A percentile compares a stretch with the other conserved stretches of the same genome.
These are phyloP conservation scores for Russula dissimulans DNA, from an alignment of 768 basidiomycete genomes.

Conservation along the genomic window DNA sequence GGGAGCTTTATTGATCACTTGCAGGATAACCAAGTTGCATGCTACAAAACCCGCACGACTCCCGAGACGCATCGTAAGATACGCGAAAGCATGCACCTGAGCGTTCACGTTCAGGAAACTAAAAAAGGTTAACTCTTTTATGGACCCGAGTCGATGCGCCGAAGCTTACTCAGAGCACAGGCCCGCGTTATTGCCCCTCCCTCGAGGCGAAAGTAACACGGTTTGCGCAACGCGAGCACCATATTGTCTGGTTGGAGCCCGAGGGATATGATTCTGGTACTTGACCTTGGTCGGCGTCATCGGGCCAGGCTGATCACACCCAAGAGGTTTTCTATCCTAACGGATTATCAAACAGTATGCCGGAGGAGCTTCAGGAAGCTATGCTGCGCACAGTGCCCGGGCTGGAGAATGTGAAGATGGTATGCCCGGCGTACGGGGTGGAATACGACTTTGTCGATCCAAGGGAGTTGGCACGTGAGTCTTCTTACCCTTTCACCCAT, in stretches of 20 bases:
- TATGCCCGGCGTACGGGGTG: constrained; percentile 82
- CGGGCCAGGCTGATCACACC: neutral
- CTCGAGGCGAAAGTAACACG: constrained; percentile 80
- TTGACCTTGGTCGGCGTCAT: neutral
- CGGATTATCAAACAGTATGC: constrained; percentile 80
- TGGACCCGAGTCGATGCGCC: neutral
- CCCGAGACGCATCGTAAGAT: constrained; percentile 66
- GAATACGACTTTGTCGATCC: constrained; percentile 91
- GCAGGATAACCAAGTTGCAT: constrained; percentile 64
- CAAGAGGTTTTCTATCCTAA: constrained; percentile 84
- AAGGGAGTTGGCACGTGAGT: constrained; percentile 63
- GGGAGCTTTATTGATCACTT: neutral
- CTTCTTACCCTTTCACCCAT: neutral
- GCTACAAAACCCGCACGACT: constrained; percentile 68
- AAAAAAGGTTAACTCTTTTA: constrained; percentile 50
- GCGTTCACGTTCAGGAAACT: constrained; percentile 82
- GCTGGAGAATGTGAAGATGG: constrained; percentile 75
- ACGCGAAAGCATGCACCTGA: constrained; percentile 62
- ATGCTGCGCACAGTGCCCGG: constrained; percentile 83
- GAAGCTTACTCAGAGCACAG: constrained; percentile 29
- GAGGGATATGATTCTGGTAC: constrained; percentile 85
- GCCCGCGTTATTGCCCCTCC: constrained; percentile 87
- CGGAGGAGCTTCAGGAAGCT: constrained; percentile 73
- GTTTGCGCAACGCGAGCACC: constrained; percentile 60
- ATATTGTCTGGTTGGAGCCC: constrained; percentile 83